Base-by-base conservation (phyloP, 768 basidiomycete species). In the Boletus tylopilopsis region DNA sequence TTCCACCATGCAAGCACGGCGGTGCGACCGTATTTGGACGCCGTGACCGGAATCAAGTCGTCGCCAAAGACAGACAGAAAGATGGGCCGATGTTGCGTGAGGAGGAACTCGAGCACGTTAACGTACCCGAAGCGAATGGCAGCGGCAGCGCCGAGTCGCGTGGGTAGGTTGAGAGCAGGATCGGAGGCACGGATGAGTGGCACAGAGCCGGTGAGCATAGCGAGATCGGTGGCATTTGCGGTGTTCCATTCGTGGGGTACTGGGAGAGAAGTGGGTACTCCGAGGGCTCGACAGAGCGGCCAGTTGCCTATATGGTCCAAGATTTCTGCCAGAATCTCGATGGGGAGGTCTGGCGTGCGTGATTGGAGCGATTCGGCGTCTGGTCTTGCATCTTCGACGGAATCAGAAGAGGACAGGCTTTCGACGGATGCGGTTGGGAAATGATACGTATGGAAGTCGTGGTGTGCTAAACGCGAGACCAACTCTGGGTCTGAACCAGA, bases 1-100 rank as follows among this genome's bases (percentile, higher is more conserved):
- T 84, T 82, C 83, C 90, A 93, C 91, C 92, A 94, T 5, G 81
- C 77, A 35, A 94, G 79, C 6, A 93, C 82, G 15, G 74, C 66
- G 3, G 74, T 77, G 15, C 90, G 80, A 11, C 90, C 88, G 63
- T 91, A 78, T 34, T 79, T 76, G 23, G 87, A 87, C 10, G 92
- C 91, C 49, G 82, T 83, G 45, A 84, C 82, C 16, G 87, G 90
- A 42, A 94, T 83, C 42, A 87, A 70, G 64, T 82, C 81, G 62
- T 77, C 74, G 54, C 78, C 76, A 68, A 84, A 88, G 44, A 82
- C 70, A 16, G 76, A 76, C 22, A 79, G 68, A 66, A 91, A 92
- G 63, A 83, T 72, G 50, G 75, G 61, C 59, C 77, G 80, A 61
- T 87, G 79, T 27, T 84, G 76, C 13, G 76, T 78, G 61, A 87